phyloP scores from a whole-genome alignment of 179 eudicot species.

The Silene coronaria region DNA sequence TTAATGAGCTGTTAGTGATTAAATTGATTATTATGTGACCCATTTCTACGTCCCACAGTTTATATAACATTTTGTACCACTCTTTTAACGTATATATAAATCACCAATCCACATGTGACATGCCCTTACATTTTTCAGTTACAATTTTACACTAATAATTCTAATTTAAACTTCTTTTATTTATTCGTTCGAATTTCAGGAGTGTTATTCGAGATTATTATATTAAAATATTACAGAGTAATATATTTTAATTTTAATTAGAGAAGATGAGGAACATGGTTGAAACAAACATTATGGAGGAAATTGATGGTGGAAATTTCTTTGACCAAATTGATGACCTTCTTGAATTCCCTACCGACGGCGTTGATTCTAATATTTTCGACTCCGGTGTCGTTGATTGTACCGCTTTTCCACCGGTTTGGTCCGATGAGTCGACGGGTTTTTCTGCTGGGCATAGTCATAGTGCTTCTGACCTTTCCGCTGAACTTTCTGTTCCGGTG shows the following conservation, averaged over 20 bases:
- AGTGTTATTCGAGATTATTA: not conserved
- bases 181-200: not conserved
- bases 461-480: slow-evolving; percentile 53
- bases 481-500: slow-evolving; percentile 83
- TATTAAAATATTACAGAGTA: too few relatives aligned
- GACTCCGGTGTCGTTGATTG: slow-evolving; percentile 19
- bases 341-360: slow-evolving; percentile 65
- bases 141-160: not conserved
- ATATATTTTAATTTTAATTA: too few relatives aligned
- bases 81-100: not conserved
- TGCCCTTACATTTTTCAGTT: not conserved
- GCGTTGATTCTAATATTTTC: slow-evolving; percentile 21
- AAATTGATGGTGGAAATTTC: slow-evolving; percentile 66
- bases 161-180: not conserved
- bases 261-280: slow-evolving; percentile 15
- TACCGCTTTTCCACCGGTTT: slow-evolving; percentile 43
- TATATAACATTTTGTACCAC: not conserved
- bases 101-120: too few relatives aligned
- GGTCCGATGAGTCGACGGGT: slow-evolving; percentile 36
- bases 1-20: slow-evolving; percentile 3
- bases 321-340: slow-evolving; percentile 86
- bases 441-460: slow-evolving; percentile 34
- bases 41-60: not conserved
- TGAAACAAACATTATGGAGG: slow-evolving; percentile 57
- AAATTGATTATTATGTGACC: not conserved